Base-by-base conservation (phyloP, 176 grass and related monocot genomes). In the Musa acuminata region DNA sequence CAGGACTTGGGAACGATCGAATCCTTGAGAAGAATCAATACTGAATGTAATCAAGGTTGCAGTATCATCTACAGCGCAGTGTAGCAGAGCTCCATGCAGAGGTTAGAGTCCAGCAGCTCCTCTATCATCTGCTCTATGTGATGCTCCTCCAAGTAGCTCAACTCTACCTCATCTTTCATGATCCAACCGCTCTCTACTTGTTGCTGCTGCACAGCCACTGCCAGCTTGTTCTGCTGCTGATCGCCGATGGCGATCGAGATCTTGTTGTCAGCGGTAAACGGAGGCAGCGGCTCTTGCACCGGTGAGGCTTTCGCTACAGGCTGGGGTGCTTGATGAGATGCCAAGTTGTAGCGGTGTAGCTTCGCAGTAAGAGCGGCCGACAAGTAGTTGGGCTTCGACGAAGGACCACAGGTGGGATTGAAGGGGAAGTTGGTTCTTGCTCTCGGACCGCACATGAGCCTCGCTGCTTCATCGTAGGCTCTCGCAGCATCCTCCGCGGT, bases 401-500 rank as follows among this genome's bases (percentile, higher is more conserved):
- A 23, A 49, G 27, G 13, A 8, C 13, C 48, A 22, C 43, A 58
- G 35, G 2, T 14, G 53, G 21, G 23, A 26, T 11, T 13, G 72
- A 19, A 59, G 8, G 75, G 49, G 59, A 77, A 64, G 75, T 77
- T 77, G 57, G 75, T 77, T 20, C 58, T 49, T 9, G 75, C 75
- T 8, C 17, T 21, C 2, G 29, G 14, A 3, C 75, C 75, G 20
- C 75, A 77, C 75, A 77, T 77, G 20, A 77, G 57, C 60, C 75
- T 6, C 58, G 75, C 75, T 1, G 75, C 75, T 14, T 77, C 75
- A 60, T 77, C 75, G 75, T 77, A 77, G 58, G 75, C 75, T 11
- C 60, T 43, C n/a, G 75, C 75, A 2, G 75, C 75, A 16, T 77
- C 75, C 75, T 77, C 75, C 5, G 75, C 75, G 12, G 75, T 65